Base-by-base conservation (phyloP, 495 filamentous ascomycete species). In the Cudoniella acicularis region DNA sequence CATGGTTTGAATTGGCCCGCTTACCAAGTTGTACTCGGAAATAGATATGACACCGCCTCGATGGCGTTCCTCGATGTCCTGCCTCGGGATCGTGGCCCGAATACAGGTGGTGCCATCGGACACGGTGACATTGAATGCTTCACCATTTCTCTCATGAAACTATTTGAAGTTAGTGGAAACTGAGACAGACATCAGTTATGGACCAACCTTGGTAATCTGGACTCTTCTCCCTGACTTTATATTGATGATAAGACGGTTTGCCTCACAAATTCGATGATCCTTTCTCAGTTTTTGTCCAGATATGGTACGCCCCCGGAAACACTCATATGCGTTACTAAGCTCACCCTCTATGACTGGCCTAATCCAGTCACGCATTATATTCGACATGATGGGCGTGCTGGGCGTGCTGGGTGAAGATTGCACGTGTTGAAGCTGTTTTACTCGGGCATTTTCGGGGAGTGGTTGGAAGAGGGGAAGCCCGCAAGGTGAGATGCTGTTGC, bases 131-230 rank as follows among this genome's bases (percentile, higher is more conserved):
- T 51, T 49, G 21, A 52, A 52, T 0, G 54, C 13, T 36, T 13
- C 30, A 36, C 30, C 17, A 21, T 51, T 11, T 2, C 25, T 13
- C 6, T 17, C 26, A 21, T 42, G 11, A 16, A 48, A 52, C 26
- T 36, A 42, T 50, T 47, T 56, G 18, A 1, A 2, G 9, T 48
- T 0, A 16, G n/a, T n/a, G n/a, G n/a, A n/a, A n/a, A n/a, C n/a
- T n/a, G n/a, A n/a, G n/a, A n/a, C n/a, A n/a, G n/a, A n/a, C n/a
- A n/a, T n/a, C n/a, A n/a, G n/a, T n/a, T n/a, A n/a, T n/a, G n/a
- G n/a, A n/a, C n/a, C n/a, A n/a, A 65, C 59, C 10, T 61, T 40
- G 52, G 62, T 23, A 18, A 65, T 56, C 45, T 65, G 63, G 17
- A 59, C 21, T 16, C 1, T 16, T 16, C 27, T 52, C 53, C 16